phyloP scores from a whole-genome alignment of 2,329 filamentous ascomycete genomes.

The Verticillium alfalfae region DNA sequence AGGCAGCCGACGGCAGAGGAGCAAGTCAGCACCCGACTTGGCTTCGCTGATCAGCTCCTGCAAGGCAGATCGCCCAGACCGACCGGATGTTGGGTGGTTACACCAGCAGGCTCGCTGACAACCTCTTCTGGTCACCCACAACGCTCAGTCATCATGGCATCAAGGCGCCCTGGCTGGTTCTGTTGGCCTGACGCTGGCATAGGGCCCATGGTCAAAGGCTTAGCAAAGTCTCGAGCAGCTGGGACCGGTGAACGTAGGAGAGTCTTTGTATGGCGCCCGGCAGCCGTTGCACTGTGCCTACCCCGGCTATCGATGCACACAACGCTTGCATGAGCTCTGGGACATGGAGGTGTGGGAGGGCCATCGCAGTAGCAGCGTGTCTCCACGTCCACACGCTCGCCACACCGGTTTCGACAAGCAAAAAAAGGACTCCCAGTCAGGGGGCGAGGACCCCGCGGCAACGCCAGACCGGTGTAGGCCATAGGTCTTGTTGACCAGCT shows the following conservation, averaged over 20 bases:
- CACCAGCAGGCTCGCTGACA: neutral
- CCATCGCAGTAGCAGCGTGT: neutral
- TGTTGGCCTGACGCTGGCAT: neutral
- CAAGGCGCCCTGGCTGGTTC: neutral
- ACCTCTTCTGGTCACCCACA: neutral
- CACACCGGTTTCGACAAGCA: neutral
- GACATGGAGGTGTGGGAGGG: neutral
- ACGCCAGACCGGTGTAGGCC: neutral
- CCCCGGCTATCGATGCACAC: neutral
- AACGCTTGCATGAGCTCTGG: neutral
- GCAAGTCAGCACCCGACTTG: neutral
- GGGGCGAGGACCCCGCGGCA: neutral
- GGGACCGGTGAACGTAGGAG: neutral
- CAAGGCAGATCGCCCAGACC: neutral
- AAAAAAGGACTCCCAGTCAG: neutral
- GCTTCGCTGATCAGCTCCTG: neutral
- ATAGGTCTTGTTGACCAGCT: neutral
- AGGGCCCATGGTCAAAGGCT: neutral
- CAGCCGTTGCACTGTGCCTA: neutral
- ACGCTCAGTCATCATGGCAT: neutral
- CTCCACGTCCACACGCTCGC: neutral
- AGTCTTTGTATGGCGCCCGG: neutral
- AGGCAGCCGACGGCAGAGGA: neutral
- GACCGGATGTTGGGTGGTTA: neutral
- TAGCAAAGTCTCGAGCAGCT: no score